Evolutionary conservation across 2,329 filamentous ascomycete species (phyloP).

Genomic region (Colletotrichum sp.): DNA sequence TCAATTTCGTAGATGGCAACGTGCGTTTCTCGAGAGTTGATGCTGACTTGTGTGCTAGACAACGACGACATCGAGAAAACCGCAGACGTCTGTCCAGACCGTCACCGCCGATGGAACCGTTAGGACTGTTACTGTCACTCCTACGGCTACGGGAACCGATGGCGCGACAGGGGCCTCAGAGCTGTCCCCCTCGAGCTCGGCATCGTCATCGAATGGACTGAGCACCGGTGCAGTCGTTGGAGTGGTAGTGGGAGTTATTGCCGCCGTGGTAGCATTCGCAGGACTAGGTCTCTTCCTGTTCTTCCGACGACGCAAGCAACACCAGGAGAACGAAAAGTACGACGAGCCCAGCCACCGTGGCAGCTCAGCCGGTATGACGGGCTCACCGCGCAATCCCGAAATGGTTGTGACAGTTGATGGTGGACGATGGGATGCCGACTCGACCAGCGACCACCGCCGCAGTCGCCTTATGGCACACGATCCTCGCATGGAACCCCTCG

Average conservation of each 20-base stretch:
- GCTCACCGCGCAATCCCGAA: constrained; percentile 46
- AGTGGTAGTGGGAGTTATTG: constrained; percentile 41
- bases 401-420: constrained; percentile 39
- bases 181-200: background rate
- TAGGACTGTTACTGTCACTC: constrained; percentile 59
- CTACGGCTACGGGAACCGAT: constrained; percentile 37
- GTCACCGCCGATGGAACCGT: constrained; percentile 60
- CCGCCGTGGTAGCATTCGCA: constrained; percentile 42
- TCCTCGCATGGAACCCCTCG: constrained; percentile 67
- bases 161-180: constrained; percentile 15
- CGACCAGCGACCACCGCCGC: constrained; percentile 31
- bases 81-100: constrained; percentile 45
- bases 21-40: background rate
- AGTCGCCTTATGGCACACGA: constrained; percentile 64
- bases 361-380: constrained; percentile 55
- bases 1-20: background rate
- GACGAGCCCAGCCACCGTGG: constrained; percentile 53
- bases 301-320: constrained; percentile 49
- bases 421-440: constrained; percentile 22
- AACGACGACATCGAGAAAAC: constrained; percentile 5
- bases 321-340: constrained; percentile 46
- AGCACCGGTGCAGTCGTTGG: constrained; percentile 55
- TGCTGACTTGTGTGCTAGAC: background rate
- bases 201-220: constrained; percentile 30
- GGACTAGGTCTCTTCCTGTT: constrained; percentile 45